Conservation (phyloP, 257 asterid genomes). For the Solanum habrochaites region DNA sequence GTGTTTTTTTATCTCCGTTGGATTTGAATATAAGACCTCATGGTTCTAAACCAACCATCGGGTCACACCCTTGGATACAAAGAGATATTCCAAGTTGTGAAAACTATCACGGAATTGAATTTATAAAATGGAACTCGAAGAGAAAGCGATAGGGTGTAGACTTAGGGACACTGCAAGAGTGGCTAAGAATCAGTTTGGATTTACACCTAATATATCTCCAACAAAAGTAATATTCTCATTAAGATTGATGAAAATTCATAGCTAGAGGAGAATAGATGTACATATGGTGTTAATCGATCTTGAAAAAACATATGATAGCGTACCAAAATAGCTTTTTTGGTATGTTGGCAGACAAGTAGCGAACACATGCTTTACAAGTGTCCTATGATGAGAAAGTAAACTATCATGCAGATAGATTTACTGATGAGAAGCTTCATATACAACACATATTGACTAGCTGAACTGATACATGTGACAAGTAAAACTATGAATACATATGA, state of each 20-base stretch:
- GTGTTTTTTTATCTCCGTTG: neutral
- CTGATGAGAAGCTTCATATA: too few species aligned
- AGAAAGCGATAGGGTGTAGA: neutral
- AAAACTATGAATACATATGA: too few species aligned
- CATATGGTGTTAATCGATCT: neutral
- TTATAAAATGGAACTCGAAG: neutral
- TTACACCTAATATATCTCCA: neutral
- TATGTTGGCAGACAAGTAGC: neutral
- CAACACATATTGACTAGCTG: too few species aligned
- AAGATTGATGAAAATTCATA: neutral
- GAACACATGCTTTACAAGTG: too few species aligned
- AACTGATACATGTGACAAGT: too few species aligned
- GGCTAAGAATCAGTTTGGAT: neutral
- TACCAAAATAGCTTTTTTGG: neutral
- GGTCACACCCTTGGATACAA: neutral
- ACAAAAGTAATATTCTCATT: neutral
- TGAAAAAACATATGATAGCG: neutral
- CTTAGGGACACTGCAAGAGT: neutral
- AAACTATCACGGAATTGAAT: neutral
- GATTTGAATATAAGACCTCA: neutral
- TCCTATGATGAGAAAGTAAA: too few species aligned
- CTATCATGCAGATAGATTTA: too few species aligned
- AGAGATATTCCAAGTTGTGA: neutral
- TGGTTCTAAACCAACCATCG: neutral
- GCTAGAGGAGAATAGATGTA: neutral